A percentile compares a stretch with the other conserved stretches of the same genome.
These are phyloP conservation scores for Penicillium sp. DNA, from an alignment of 2,329 filamentous ascomycete genomes.

Conservation along the genomic window DNA sequence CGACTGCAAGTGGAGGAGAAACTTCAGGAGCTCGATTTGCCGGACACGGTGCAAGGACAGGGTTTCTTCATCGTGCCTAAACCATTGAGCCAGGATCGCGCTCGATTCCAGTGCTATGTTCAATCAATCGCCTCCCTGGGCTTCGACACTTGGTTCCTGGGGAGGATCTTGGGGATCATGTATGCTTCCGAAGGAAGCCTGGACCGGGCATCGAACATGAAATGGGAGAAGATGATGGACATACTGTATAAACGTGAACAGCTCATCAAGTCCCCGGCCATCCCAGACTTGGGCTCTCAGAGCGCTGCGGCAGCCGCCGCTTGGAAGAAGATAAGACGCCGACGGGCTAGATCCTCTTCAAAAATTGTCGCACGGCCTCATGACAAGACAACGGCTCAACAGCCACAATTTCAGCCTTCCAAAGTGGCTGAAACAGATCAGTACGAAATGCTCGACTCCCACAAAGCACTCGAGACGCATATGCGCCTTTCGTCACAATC, in stretches of 20 bases:
- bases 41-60: conserved; percentile 11
- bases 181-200: too few species aligned
- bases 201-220: too few species aligned
- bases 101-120: conserved; percentile 20
- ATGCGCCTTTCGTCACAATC: not conserved
- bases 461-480: not conserved
- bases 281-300: not conserved
- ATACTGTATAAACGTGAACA: not conserved
- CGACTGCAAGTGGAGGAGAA: conserved; percentile 22
- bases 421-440: not conserved
- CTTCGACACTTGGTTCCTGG: not conserved
- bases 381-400: not conserved
- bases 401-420: not conserved
- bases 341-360: not conserved
- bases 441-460: not conserved
- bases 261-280: not conserved
- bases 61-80: conserved; percentile 16
- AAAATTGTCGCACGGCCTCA: not conserved
- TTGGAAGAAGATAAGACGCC: not conserved
- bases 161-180: not conserved
- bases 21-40: conserved; percentile 13
- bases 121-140: not conserved
- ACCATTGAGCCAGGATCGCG: conserved; percentile 21
- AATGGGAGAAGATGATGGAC: not conserved
- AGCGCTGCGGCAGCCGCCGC: not conserved